phyloP scores from a whole-genome alignment of 768 basidiomycete species.

The Hypsizygus marmoreus region DNA sequence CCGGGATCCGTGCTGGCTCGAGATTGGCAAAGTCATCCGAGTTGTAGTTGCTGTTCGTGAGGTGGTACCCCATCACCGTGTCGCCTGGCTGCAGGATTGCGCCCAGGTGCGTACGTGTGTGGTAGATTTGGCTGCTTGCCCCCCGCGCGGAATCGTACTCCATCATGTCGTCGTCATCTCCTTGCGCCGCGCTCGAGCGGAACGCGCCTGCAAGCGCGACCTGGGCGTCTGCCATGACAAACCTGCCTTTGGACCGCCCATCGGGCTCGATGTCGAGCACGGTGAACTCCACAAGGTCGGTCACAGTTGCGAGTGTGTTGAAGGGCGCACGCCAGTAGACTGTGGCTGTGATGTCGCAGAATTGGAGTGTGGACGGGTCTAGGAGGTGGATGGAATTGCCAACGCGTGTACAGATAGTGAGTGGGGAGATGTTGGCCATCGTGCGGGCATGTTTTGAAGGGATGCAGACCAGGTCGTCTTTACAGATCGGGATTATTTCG shows the following conservation, averaged over 20 bases:
- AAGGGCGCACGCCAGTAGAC: slow-evolving; percentile 95
- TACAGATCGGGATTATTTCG: slow-evolving; percentile 96
- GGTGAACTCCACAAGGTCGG: slow-evolving; percentile 92
- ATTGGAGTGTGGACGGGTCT: slow-evolving; percentile 85
- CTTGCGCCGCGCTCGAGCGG: slow-evolving; percentile 43
- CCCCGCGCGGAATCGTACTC: slow-evolving; percentile 59
- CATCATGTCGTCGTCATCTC: slow-evolving; percentile 48
- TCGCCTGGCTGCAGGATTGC: slow-evolving; percentile 92
- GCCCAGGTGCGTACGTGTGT: slow-evolving; percentile 96
- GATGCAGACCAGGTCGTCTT: slow-evolving; percentile 94
- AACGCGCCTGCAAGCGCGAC: slow-evolving; percentile 85
- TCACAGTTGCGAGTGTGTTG: slow-evolving; percentile 75
- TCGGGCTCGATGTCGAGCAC: slow-evolving; percentile 93
- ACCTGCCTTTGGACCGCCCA: slow-evolving; percentile 61
- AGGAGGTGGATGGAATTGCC: slow-evolving; percentile 90
- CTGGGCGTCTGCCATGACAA: slow-evolving; percentile 80
- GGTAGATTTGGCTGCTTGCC: slow-evolving; percentile 76
- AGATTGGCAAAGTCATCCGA: slow-evolving; percentile 80
- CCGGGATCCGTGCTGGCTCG: slow-evolving; percentile 70
- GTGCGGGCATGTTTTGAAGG: slow-evolving; percentile 80
- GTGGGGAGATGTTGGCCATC: slow-evolving; percentile 85
- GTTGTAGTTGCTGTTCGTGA: slow-evolving; percentile 92
- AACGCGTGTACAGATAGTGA: slow-evolving; percentile 87
- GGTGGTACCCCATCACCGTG: slow-evolving; percentile 86
- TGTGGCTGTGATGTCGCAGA: slow-evolving; percentile 74